A percentile compares a stretch with the other conserved stretches of the same genome.
These are phyloP conservation scores for Chrysoporthe cubensis DNA, from an alignment of 2,329 filamentous ascomycete species.

Conservation along the genomic window DNA sequence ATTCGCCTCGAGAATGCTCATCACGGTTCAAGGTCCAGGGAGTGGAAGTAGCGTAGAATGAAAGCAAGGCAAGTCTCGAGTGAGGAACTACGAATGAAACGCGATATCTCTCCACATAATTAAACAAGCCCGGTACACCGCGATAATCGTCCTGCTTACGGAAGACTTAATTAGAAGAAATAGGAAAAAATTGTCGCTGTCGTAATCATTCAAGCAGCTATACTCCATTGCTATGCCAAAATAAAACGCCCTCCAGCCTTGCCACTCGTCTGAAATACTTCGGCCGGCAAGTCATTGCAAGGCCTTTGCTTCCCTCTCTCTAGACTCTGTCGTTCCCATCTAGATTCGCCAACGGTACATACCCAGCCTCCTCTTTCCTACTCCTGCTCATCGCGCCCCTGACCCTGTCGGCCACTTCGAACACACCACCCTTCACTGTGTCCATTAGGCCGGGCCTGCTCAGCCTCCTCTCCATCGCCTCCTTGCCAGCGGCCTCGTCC, in stretches of 20 bases:
- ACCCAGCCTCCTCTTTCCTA: constrained; percentile 56
- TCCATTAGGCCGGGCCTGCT: constrained; percentile 45
- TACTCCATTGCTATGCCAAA: constrained; percentile 9
- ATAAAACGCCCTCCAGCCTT: neutral
- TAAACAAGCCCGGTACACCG: neutral
- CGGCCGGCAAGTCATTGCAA: neutral
- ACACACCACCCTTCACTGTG: constrained; percentile 46
- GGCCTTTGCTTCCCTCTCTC: neutral
- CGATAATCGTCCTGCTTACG: too few species aligned
- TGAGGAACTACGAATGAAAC: too few species aligned
- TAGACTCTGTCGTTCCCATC: constrained; percentile 40
- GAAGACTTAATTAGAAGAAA: too few species aligned
- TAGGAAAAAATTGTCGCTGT: neutral
- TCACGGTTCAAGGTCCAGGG: too few species aligned
- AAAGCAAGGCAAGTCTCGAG: too few species aligned
- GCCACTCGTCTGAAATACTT: neutral
- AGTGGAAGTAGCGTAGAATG: too few species aligned
- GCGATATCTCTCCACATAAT: neutral
- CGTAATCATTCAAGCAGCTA: constrained; percentile 1
- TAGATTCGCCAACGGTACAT: constrained; percentile 61
- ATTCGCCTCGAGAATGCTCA: too few species aligned
- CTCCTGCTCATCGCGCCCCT: constrained; percentile 36
- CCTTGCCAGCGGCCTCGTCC: constrained; percentile 69
- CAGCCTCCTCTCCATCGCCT: constrained; percentile 48
- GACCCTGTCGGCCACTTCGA: constrained; percentile 45